These are phyloP conservation scores for Knoxdaviesia proteae DNA, from an alignment of 2,329 filamentous ascomycete species.

Conservation along the genomic window DNA sequence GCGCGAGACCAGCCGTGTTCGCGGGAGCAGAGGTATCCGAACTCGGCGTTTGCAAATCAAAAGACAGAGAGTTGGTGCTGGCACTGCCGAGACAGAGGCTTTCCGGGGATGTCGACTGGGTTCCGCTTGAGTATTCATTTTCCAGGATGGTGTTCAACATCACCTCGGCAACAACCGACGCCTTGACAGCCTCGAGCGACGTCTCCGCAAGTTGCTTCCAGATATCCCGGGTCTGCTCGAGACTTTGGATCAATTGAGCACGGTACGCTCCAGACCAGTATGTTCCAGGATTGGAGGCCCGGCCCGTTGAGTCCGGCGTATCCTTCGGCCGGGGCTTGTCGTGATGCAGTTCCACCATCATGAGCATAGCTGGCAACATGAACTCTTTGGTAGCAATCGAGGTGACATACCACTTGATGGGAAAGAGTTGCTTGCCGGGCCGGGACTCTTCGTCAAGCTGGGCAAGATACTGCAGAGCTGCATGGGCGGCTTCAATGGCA, in stretches of 20 bases:
- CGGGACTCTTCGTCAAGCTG: slow-evolving; percentile 58
- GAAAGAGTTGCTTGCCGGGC: slow-evolving; percentile 47
- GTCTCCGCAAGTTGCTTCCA: slow-evolving; percentile 61
- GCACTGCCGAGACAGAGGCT: slow-evolving; percentile 15
- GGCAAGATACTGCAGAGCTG: slow-evolving; percentile 56
- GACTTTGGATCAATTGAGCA: slow-evolving; percentile 6
- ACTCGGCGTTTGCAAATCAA: no score
- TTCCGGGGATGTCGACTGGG: slow-evolving; percentile 12
- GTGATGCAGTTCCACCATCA: slow-evolving; percentile 58
- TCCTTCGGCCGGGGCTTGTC: slow-evolving; percentile 6
- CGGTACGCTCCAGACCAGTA: no score
- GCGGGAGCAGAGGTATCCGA: no score
- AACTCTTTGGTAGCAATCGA: slow-evolving; percentile 72
- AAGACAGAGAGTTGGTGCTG: not conserved
- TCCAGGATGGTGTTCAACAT: slow-evolving; percentile 54
- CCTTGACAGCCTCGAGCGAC: slow-evolving; percentile 83
- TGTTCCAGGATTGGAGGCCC: slow-evolving; percentile 28
- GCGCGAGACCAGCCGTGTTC: no score
- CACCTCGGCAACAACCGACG: slow-evolving; percentile 56
- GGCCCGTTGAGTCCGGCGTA: slow-evolving; percentile 11
- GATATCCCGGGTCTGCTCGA: slow-evolving; percentile 55
- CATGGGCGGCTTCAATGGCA: slow-evolving; percentile 72
- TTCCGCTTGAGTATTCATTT: no score
- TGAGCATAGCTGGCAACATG: slow-evolving; percentile 64
- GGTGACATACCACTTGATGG: slow-evolving; percentile 59